phyloP scores from a whole-genome alignment of 306 rosid genomes.

The Corylus americana region DNA sequence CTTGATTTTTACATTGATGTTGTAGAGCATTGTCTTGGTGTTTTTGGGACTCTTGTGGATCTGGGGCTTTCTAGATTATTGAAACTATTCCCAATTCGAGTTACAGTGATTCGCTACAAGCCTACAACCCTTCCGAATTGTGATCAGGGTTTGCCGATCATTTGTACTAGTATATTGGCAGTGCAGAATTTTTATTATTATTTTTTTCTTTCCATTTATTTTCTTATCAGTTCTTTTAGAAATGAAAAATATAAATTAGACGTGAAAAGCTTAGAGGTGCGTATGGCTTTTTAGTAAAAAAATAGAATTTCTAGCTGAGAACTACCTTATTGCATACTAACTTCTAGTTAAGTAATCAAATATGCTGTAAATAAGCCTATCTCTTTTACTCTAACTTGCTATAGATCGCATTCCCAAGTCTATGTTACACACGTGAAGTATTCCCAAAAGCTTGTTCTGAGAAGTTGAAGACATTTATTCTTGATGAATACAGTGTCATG shows the following conservation, averaged over 20 bases:
- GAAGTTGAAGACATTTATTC: not conserved
- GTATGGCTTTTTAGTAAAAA: not conserved
- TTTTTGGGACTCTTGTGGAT: not conserved
- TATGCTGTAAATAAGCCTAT: not conserved
- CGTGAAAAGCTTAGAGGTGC: not conserved
- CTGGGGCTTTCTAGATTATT: not conserved
- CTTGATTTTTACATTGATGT: not conserved
- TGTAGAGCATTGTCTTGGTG: not conserved
- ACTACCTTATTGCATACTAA: not conserved
- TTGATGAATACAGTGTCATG: not conserved
- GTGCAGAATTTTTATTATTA: not conserved
- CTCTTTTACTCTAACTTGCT: not conserved
- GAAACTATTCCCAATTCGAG: not conserved
- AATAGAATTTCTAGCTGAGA: not conserved
- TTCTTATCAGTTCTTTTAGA: not conserved
- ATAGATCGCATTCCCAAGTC: not conserved
- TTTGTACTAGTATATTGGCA: not conserved
- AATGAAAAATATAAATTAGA: not conserved
- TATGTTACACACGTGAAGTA: not conserved
- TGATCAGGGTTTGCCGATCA: not conserved
- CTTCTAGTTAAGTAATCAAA: not conserved
- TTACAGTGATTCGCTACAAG: not conserved
- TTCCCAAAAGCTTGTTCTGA: not conserved
- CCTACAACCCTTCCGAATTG: not conserved
- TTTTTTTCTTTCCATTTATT: not conserved